These are phyloP conservation scores for Beauveria pseudobassiana DNA, from an alignment of 2,329 filamentous ascomycete species.

Conservation along the genomic window DNA sequence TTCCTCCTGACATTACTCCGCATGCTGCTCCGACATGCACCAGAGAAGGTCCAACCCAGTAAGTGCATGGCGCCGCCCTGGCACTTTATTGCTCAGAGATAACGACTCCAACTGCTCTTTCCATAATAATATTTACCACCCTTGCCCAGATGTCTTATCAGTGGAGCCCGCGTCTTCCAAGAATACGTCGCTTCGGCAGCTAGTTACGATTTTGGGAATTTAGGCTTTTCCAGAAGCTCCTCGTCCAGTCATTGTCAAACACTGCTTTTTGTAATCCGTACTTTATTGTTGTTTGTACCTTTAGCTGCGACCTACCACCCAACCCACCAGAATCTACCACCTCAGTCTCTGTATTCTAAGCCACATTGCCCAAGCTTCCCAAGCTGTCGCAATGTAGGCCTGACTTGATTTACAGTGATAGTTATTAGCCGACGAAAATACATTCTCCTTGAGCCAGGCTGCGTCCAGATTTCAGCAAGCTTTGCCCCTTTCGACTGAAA, in stretches of 20 bases:
- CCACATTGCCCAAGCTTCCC: neutral
- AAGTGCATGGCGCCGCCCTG: neutral
- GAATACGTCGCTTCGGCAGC: neutral
- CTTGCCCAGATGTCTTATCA: neutral
- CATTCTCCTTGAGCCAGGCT: neutral
- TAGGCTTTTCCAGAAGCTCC: neutral
- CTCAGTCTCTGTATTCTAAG: neutral
- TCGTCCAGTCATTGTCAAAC: neutral
- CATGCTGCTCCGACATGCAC: neutral
- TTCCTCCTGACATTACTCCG: neutral
- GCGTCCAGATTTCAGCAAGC: neutral
- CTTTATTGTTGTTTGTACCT: neutral
- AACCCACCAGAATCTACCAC: neutral
- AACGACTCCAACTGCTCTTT: slow-evolving; percentile 1
- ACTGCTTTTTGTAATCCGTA: neutral
- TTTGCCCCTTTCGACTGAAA: neutral
- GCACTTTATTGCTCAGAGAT: slow-evolving; percentile 8
- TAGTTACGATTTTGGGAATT: neutral
- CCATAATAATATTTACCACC: too few species aligned
- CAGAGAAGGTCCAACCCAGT: neutral
- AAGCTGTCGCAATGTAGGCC: too few species aligned
- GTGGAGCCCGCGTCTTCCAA: neutral
- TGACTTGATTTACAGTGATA: too few species aligned
- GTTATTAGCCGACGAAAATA: neutral
- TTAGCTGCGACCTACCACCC: neutral